A percentile compares a stretch with the other conserved stretches of the same genome.
phyloP scores from a whole-genome alignment of 2,329 filamentous ascomycete species.

The Pyrenochaeta sp. region DNA sequence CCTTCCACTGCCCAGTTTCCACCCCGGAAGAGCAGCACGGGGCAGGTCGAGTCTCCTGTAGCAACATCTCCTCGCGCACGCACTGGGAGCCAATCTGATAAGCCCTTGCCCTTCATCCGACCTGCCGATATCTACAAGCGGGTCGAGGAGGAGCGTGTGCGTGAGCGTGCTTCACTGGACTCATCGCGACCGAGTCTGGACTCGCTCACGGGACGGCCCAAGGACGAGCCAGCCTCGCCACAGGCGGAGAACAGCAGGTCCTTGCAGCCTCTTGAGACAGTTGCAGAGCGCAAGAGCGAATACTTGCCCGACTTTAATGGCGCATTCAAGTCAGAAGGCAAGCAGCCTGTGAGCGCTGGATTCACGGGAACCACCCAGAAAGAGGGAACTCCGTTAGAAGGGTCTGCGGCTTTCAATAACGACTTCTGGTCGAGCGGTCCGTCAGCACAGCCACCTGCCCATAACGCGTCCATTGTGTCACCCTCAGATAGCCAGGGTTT shows the following conservation, averaged over 20 bases:
- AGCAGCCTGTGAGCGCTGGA: slow-evolving; percentile 14
- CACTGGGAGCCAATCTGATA: slow-evolving; percentile 51
- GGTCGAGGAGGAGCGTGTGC: slow-evolving; percentile 70
- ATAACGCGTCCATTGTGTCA: slow-evolving; percentile 19
- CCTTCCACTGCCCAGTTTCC: slow-evolving; percentile 58
- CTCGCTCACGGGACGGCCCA: slow-evolving; percentile 47
- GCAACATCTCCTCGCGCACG: slow-evolving; percentile 35
- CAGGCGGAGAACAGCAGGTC: slow-evolving; percentile 28
- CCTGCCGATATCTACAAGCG: slow-evolving; percentile 81
- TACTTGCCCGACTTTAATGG: slow-evolving; percentile 58
- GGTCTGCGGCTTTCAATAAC: slow-evolving; percentile 33
- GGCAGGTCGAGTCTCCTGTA: slow-evolving; percentile 46
- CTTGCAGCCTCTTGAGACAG: slow-evolving; percentile 56
- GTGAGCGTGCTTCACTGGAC: slow-evolving; percentile 64
- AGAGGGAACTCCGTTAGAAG: slow-evolving; percentile 15
- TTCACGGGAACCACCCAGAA: slow-evolving; percentile 15
- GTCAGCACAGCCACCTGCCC: slow-evolving; percentile 18
- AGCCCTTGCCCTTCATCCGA: slow-evolving; percentile 70
- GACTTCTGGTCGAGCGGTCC: slow-evolving; percentile 35
- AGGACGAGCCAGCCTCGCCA: slow-evolving; percentile 27
- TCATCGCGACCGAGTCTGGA: slow-evolving; percentile 66
- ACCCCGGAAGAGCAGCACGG: slow-evolving; percentile 68
- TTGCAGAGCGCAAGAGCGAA: slow-evolving; percentile 67
- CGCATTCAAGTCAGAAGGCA: slow-evolving; percentile 9
- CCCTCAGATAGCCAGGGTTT: slow-evolving; percentile 35